A percentile compares a stretch with the other conserved stretches of the same genome.
Evolutionary conservation across 352 stramenopile species (phyloP).

Genomic region (Aphanomyces euteiches): DNA sequence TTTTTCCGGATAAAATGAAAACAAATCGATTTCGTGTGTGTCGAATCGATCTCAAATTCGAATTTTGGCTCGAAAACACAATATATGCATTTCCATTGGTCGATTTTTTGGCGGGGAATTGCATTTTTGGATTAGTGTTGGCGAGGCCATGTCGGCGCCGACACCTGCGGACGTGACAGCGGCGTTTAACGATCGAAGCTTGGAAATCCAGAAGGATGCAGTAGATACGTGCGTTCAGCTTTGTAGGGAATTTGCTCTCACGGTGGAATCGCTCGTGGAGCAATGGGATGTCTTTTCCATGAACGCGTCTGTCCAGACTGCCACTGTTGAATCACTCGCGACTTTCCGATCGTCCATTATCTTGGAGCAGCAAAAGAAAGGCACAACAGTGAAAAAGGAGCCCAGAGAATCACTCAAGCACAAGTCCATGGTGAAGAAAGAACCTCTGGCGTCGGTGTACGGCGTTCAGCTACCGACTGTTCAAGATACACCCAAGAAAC

Average conservation of each 20-base stretch:
- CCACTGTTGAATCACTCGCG: constrained; percentile 53
- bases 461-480: constrained; percentile 10
- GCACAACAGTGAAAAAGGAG: constrained; percentile 40
- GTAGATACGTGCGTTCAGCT: constrained; percentile 62
- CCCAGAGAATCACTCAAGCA: constrained; percentile 25
- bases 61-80: too few species aligned
- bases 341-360: constrained; percentile 57
- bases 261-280: constrained; percentile 68
- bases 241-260: constrained; percentile 71
- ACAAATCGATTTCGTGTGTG: too few species aligned
- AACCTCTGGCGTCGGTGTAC: constrained; percentile 2
- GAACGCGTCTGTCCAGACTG: constrained; percentile 70
- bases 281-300: constrained; percentile 85
- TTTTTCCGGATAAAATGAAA: too few species aligned
- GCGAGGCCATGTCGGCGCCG: background rate
- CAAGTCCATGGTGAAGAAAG: constrained; percentile 42
- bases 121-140: background rate
- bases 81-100: constrained; percentile 4
- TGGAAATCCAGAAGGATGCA: constrained; percentile 68
- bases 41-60: too few species aligned
- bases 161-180: constrained; percentile 49
- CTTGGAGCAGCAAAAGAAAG: constrained; percentile 30
- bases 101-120: constrained; percentile 12
- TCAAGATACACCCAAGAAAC: constrained; percentile 47
- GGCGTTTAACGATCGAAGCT: constrained; percentile 66